Conservation (phyloP, 2,329 filamentous ascomycete species). For the Fusarium sp. region DNA sequence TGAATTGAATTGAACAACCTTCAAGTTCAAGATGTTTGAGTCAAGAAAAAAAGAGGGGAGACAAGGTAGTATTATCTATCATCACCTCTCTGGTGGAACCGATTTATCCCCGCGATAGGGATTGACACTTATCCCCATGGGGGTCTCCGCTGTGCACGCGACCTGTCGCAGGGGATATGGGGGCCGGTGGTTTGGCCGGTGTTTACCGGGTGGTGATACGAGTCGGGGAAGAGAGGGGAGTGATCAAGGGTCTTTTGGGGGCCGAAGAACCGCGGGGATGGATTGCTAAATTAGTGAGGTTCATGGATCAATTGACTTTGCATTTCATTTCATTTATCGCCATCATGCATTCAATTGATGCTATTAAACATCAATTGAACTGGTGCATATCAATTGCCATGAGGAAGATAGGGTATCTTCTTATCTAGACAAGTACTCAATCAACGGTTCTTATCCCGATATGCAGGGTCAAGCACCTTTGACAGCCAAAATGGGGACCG, state of each 20-base stretch:
- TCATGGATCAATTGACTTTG: neutral
- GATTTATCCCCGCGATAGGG: conserved; percentile 20
- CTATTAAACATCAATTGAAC: neutral
- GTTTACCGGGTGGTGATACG: conserved; percentile 4
- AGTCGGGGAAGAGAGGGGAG: neutral
- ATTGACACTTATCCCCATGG: conserved; percentile 19
- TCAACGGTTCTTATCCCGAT: neutral
- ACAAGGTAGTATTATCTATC: conserved; percentile 26
- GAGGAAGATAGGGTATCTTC: neutral
- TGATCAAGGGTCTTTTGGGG: conserved; percentile 3
- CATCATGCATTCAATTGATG: neutral
- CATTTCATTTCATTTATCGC: neutral
- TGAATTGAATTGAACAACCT: neutral
- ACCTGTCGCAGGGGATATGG: conserved; percentile 15
- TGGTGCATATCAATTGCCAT: neutral
- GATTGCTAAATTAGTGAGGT: neutral
- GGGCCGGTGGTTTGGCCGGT: conserved; percentile 48
- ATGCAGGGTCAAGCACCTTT: neutral
- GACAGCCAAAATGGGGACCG: neutral
- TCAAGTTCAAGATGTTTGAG: neutral
- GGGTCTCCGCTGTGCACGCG: conserved; percentile 17
- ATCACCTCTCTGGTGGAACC: conserved; percentile 1
- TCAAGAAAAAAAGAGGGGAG: conserved; percentile 2
- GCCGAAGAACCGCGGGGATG: conserved; percentile 1
- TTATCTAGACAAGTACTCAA: neutral